Base-by-base conservation (phyloP, 2,329 filamentous ascomycete genomes). In the Chaetoscypha palmicola region DNA sequence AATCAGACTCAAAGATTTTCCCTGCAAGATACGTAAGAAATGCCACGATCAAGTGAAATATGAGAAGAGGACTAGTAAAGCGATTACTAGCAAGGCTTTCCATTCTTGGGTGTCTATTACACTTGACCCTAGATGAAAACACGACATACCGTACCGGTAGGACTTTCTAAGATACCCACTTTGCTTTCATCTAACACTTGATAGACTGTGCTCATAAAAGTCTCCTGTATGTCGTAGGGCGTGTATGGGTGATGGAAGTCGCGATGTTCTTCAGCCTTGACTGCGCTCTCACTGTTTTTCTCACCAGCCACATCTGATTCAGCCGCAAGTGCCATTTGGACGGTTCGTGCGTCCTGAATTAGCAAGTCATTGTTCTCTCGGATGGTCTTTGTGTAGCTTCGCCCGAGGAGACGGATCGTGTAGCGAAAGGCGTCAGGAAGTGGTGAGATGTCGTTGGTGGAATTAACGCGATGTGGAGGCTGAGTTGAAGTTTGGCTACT, bases 1-100 rank as follows among this genome's bases (percentile, higher is more conserved):
- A 46, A 86, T 84, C 40, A 87, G 64, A 61, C 82, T 86, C 38
- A 86, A 57, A 1, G 82, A 86, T 69, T 87, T 87, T 33, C 83
- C 83, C 64, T 32, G n/a, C 17, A 37, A 12, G 22, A 10, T 12
- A 34, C 10, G 17, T 10, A 4, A 14, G 23, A 30, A 12, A 11
- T 11, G n/a, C 7, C 33, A n/a, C n/a, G n/a, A n/a, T n/a, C n/a
- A n/a, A n/a, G n/a, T n/a, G n/a, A n/a, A n/a, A n/a, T n/a, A n/a
- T n/a, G n/a, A n/a, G n/a, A n/a, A n/a, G n/a, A n/a, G n/a, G n/a
- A n/a, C n/a, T n/a, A n/a, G n/a, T n/a, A n/a, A n/a, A n/a, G n/a
- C n/a, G n/a, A n/a, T n/a, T n/a, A n/a, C n/a, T n/a, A n/a, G n/a
- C n/a, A n/a, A n/a, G n/a, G n/a, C n/a, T n/a, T n/a, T n/a, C n/a